Evolutionary conservation across 495 filamentous ascomycete genomes (phyloP), one percentile per base, ranked within the genome.

Genomic region (Tuber umbilicatum): DNA sequence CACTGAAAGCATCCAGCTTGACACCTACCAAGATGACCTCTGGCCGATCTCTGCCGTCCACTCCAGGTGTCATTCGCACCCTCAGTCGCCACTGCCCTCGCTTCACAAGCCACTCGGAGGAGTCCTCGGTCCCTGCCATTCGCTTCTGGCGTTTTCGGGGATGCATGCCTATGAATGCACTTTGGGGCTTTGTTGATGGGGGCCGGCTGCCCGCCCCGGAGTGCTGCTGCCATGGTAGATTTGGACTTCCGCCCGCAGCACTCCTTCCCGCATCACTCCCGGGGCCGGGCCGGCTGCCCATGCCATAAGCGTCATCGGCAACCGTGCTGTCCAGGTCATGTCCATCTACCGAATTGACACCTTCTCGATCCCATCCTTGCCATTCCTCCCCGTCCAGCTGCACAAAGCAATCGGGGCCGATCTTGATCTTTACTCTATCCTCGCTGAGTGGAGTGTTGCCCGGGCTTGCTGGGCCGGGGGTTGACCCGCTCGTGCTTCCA

Each of bases 51-150:
- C 72, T 77, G 43, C 80, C 82, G 83, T 85, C 43, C 75, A 82
- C 21, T 83, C 84, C 78, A 39, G 75, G 78, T 14, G 78, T 80
- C 39, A 75, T 81, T 77, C 91, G 90, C 37, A 97, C 89, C 27
- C 89, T 85, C 73, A 97, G 76, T 71, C 93, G 84, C 93, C 93
- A 98, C 84, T 94, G 94, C 1, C 91, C 93, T 27, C 85, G 90
- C 69, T 86, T 88, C 19, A 97, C 86, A 40, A 94, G 85, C 92
- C 92, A 97, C 64, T 89, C 87, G 14, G 85, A 77, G 27, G 81
- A 79, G 21, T 79, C 80, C n/a, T 83, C 81, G 45, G 79, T 77
- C 71, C 79, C 83, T 10, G 69, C 81, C 70, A 72, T 79, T 79
- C 88, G 82, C 82, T 86, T 86, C 81, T 87, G 85, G 85, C 90